These are phyloP conservation scores for Albifimbria verrucaria DNA, from an alignment of 2,329 filamentous ascomycete species.

Conservation along the genomic window DNA sequence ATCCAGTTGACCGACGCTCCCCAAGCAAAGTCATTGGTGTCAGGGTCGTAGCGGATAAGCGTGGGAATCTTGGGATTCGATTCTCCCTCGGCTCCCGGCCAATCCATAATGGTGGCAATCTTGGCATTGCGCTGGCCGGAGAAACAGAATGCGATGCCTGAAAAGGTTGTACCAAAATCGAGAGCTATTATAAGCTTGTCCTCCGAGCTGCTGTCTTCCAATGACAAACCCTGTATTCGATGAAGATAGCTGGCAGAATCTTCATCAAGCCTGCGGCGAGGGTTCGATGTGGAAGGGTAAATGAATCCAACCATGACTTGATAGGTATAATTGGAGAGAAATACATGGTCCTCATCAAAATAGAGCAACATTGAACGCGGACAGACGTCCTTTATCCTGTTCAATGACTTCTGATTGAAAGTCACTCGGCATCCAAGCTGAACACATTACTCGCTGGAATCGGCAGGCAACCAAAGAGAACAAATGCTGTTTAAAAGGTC, in stretches of 20 bases:
- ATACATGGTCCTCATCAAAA: neutral
- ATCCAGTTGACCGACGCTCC: conserved; percentile 7
- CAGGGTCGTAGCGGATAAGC: conserved; percentile 9
- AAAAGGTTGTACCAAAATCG: conserved; percentile 14
- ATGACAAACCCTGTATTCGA: neutral
- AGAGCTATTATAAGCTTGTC: conserved; percentile 13
- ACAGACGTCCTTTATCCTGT: neutral
- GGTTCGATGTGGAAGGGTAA: neutral
- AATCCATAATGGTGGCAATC: conserved; percentile 11
- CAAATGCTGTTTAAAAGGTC: no score
- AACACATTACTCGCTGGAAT: no score
- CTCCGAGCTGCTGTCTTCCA: neutral
- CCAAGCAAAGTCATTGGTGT: conserved; percentile 8
- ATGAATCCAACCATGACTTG: neutral
- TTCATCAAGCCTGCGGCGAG: neutral
- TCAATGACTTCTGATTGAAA: neutral
- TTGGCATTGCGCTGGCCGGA: conserved; percentile 7
- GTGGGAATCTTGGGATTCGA: conserved; percentile 15
- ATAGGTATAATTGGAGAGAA: neutral
- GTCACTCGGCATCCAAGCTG: neutral
- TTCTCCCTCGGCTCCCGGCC: conserved; percentile 7
- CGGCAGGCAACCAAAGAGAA: no score
- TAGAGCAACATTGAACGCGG: neutral
- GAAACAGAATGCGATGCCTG: conserved; percentile 13
- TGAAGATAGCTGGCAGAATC: neutral